Percentiles rank a stretch among this genome's conserved stretches.
Evolutionary conservation across 2,329 filamentous ascomycete species (phyloP).

Genomic region (Verruconis gallopava): DNA sequence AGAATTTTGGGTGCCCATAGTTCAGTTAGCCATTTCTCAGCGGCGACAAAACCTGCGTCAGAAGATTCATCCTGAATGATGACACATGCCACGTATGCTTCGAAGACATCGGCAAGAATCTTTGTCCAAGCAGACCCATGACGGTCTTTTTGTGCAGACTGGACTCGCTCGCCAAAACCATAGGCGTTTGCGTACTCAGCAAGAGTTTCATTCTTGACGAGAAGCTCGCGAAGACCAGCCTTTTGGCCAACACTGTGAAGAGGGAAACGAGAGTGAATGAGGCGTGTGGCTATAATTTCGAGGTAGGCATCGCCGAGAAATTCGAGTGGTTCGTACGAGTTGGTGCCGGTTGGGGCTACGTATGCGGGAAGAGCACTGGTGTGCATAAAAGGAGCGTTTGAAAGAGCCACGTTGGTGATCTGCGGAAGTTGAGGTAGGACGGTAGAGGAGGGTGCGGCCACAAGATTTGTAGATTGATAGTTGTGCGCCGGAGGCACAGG

Average conservation of each 20-base stretch:
- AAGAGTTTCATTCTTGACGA: constrained; percentile 72
- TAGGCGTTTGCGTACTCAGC: constrained; percentile 58
- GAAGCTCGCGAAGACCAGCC: constrained; percentile 61
- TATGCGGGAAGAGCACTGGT: constrained; percentile 8
- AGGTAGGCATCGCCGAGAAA: constrained; percentile 82
- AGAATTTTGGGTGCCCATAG: constrained; percentile 59
- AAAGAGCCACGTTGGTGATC: constrained; percentile 8
- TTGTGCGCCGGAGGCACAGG: constrained; percentile 3
- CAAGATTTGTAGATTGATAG: neutral
- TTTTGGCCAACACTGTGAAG: constrained; percentile 53
- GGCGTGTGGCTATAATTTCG: constrained; percentile 59
- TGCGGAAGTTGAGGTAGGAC: constrained; percentile 6
- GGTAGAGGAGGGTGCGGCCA: neutral
- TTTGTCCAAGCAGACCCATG: constrained; percentile 39
- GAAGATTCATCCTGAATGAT: constrained; percentile 50
- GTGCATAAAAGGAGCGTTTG: constrained; percentile 10
- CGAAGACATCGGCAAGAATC: constrained; percentile 74
- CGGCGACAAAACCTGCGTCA: constrained; percentile 45
- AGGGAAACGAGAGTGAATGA: constrained; percentile 63
- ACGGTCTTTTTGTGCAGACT: constrained; percentile 26
- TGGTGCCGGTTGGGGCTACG: constrained; percentile 8
- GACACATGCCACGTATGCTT: constrained; percentile 75
- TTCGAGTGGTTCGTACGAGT: constrained; percentile 66
- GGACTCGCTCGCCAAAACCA: constrained; percentile 51
- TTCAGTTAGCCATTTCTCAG: constrained; percentile 57